Evolutionary conservation across 2,329 filamentous ascomycete genomes (phyloP).

Genomic region (Coleophoma crateriformis): DNA sequence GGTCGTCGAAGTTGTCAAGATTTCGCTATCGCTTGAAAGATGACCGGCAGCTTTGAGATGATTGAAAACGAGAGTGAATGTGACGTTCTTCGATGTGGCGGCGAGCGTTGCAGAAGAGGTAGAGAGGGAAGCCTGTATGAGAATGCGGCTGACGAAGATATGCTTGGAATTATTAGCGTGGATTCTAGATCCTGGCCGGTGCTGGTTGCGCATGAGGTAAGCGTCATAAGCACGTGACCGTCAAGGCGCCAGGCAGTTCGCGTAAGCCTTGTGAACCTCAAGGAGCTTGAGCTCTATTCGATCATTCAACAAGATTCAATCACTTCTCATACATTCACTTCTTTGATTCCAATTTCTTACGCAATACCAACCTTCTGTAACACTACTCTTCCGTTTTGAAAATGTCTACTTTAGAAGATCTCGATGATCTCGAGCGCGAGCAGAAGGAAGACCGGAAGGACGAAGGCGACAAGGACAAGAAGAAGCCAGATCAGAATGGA

Average conservation of each 20-base stretch:
- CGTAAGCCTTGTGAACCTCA: constrained; percentile 1
- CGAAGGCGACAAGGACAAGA: constrained; percentile 48
- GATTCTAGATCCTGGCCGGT: no score
- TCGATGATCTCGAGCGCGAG: constrained; percentile 68
- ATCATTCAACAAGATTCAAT: constrained; percentile 8
- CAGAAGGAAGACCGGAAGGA: constrained; percentile 59
- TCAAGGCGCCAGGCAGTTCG: constrained; percentile 6
- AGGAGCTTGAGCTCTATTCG: constrained; percentile 9
- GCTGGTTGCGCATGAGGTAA: no score
- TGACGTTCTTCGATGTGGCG: constrained; percentile 23
- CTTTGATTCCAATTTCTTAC: not conserved
- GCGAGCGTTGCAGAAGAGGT: constrained; percentile 21
- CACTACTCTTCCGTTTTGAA: constrained; percentile 16
- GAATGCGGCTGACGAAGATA: constrained; percentile 5
- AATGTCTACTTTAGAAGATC: constrained; percentile 75
- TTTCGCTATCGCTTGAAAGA: constrained; percentile 26
- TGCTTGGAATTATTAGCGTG: not conserved
- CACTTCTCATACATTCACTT: not conserved
- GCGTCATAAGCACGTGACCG: not conserved
- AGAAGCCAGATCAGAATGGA: constrained; percentile 51
- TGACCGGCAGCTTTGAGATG: constrained; percentile 29
- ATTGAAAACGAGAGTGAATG: constrained; percentile 23
- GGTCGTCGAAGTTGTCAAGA: constrained; percentile 28
- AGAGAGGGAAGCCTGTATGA: constrained; percentile 7
- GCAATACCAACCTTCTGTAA: not conserved